Evolutionary conservation across 208 protist genomes (phyloP).

Genomic region (Leishmania tropica): DNA sequence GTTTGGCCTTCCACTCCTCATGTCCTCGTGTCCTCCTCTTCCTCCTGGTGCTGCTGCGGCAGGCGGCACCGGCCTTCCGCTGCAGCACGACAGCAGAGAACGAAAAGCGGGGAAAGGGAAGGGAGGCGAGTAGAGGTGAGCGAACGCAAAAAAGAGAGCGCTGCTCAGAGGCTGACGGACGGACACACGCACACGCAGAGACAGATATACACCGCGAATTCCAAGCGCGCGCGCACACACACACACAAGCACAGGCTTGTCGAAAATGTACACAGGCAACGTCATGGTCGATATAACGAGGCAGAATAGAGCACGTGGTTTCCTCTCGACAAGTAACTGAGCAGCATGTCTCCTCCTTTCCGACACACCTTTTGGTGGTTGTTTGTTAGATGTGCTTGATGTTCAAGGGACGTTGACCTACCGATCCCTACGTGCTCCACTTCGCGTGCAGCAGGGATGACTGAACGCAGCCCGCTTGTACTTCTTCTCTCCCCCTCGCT

Average conservation of each 20-base stretch:
- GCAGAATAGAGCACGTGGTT: too few species aligned
- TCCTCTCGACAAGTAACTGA: background rate
- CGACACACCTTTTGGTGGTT: background rate
- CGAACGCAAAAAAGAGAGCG: background rate
- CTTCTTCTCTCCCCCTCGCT: background rate
- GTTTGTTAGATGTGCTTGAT: background rate
- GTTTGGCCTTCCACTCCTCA: background rate
- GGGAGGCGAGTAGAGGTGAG: too few species aligned
- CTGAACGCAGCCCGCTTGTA: background rate
- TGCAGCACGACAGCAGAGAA: too few species aligned
- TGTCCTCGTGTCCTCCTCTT: constrained; percentile 8
- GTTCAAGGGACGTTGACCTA: too few species aligned
- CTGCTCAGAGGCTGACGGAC: background rate
- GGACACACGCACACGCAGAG: too few species aligned
- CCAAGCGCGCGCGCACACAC: too few species aligned
- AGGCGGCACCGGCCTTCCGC: background rate
- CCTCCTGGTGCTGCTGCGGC: background rate
- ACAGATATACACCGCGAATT: too few species aligned
- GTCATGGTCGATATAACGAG: too few species aligned
- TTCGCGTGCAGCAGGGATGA: background rate
- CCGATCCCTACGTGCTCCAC: background rate
- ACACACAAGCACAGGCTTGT: too few species aligned
- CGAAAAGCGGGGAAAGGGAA: too few species aligned
- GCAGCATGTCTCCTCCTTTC: background rate
- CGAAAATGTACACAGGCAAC: too few species aligned